phyloP scores from a whole-genome alignment of 1,284 basidiomycete species.

The Ceratobasidium sp. region DNA sequence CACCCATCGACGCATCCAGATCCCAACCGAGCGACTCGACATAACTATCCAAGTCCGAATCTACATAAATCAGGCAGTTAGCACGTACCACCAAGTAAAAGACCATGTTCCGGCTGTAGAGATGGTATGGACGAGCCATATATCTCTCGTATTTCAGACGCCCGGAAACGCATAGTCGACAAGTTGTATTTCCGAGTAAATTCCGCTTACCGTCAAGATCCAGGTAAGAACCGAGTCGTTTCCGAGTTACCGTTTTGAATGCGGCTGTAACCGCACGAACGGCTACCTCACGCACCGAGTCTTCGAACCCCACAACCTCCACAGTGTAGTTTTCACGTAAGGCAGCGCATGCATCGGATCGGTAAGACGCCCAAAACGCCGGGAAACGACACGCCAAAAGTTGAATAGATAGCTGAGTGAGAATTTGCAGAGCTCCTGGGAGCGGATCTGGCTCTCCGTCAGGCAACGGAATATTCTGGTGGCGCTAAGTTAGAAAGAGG shows the following conservation, averaged over 20 bases:
- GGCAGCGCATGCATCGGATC: constrained; percentile 73
- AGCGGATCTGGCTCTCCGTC: constrained; percentile 86
- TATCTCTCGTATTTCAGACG: too few species aligned
- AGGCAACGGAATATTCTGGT: constrained; percentile 61
- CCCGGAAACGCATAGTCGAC: background rate
- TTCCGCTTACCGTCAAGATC: constrained; percentile 70
- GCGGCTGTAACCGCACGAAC: constrained; percentile 82
- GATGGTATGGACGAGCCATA: too few species aligned
- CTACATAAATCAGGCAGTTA: constrained; percentile 59
- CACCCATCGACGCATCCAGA: constrained; percentile 68
- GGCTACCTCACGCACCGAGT: constrained; percentile 80
- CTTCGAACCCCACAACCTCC: constrained; percentile 84
- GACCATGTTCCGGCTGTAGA: background rate
- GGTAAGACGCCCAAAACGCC: constrained; percentile 85
- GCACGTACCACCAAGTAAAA: constrained; percentile 52
- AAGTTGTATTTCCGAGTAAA: constrained; percentile 54
- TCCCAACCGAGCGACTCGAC: constrained; percentile 81
- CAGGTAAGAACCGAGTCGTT: constrained; percentile 78
- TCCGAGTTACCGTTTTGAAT: constrained; percentile 79
- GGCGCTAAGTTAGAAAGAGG: constrained; percentile 49
- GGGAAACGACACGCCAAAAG: constrained; percentile 92
- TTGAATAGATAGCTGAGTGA: constrained; percentile 80
- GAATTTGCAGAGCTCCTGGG: constrained; percentile 77
- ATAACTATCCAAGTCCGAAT: constrained; percentile 72
- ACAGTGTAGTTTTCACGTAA: constrained; percentile 87